Evolutionary conservation across 2,329 filamentous ascomycete genomes (phyloP).

Genomic region (Claviceps quebecensis): DNA sequence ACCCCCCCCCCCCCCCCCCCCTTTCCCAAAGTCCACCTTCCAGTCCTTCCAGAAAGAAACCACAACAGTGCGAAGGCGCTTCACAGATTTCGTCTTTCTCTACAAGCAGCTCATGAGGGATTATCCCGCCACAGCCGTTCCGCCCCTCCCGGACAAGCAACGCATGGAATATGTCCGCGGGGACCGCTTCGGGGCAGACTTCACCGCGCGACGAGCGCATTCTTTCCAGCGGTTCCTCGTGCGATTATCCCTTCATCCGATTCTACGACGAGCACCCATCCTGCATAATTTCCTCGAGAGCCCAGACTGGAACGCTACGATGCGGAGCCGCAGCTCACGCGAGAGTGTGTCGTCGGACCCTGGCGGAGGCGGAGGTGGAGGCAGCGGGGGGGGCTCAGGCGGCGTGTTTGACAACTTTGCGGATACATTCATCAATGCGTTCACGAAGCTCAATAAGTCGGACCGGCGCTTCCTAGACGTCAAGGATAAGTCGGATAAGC

Average conservation of each 20-base stretch:
- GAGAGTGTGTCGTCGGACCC: conserved; percentile 37
- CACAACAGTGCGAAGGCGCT: conserved; percentile 73
- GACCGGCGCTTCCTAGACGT: conserved; percentile 93
- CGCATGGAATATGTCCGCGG: conserved; percentile 98
- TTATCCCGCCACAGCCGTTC: conserved; percentile 83
- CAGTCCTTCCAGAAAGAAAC: conserved; percentile 75
- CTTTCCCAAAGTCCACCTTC: conserved; percentile 61
- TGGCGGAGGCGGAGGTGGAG: conserved; percentile 9
- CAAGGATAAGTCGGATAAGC: conserved; percentile 78
- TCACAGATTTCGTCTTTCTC: conserved; percentile 95
- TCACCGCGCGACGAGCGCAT: conserved; percentile 75
- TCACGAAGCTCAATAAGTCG: conserved; percentile 89
- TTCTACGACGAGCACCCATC: conserved; percentile 68
- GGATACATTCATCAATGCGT: conserved; percentile 93
- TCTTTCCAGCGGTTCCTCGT: conserved; percentile 85
- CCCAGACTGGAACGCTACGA: conserved; percentile 90
- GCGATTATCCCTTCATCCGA: conserved; percentile 75
- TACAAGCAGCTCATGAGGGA: conserved; percentile 81
- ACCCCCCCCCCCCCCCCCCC: too few relatives aligned
- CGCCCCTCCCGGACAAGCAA: conserved; percentile 93
- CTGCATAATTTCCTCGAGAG: conserved; percentile 86
- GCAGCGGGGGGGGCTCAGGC: conserved; percentile 25
- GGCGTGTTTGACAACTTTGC: conserved; percentile 91
- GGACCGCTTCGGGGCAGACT: conserved; percentile 87
- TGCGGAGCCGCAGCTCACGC: conserved; percentile 63